A percentile compares a stretch with the other conserved stretches of the same genome.
Conservation (phyloP, 805 yeast genomes). For the Lachancea lanzarotensis region DNA sequence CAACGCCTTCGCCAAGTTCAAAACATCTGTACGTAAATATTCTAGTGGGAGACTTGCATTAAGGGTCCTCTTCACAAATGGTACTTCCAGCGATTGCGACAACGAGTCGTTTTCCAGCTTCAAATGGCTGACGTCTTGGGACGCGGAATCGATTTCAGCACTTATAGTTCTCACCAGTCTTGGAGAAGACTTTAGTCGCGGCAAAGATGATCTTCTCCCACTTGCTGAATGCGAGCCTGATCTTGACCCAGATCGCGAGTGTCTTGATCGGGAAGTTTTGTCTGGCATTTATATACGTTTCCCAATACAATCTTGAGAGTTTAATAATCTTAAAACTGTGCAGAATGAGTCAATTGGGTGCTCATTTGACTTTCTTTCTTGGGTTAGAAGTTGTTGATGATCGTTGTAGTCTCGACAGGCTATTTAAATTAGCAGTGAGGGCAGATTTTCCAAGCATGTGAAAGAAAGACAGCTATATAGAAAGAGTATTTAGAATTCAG, state of each 20-base stretch:
- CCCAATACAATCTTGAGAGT: neutral
- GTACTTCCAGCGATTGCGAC: conserved; percentile 33
- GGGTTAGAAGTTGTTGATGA: neutral
- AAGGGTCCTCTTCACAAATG: conserved; percentile 48
- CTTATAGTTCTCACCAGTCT: conserved; percentile 27
- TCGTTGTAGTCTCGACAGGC: neutral
- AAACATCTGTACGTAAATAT: conserved; percentile 75
- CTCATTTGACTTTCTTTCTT: no score
- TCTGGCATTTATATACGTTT: conserved; percentile 2
- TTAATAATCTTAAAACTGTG: neutral
- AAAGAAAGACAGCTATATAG: neutral
- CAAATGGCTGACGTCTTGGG: conserved; percentile 2
- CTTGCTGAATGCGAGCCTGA: conserved; percentile 36
- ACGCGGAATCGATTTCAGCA: conserved; percentile 16
- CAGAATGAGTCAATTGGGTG: neutral
- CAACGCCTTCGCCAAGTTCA: conserved; percentile 55
- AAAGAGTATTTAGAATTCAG: neutral
- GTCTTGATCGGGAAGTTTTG: conserved; percentile 1
- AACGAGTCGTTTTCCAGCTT: conserved; percentile 2
- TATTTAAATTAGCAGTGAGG: neutral
- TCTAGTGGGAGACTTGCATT: conserved; percentile 78
- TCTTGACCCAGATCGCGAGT: conserved; percentile 28
- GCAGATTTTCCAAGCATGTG: neutral
- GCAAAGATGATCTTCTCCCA: conserved; percentile 29
- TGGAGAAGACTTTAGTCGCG: conserved; percentile 25